These are phyloP conservation scores for Diplodia intermedia DNA, from an alignment of 2,329 filamentous ascomycete species.

Conservation along the genomic window DNA sequence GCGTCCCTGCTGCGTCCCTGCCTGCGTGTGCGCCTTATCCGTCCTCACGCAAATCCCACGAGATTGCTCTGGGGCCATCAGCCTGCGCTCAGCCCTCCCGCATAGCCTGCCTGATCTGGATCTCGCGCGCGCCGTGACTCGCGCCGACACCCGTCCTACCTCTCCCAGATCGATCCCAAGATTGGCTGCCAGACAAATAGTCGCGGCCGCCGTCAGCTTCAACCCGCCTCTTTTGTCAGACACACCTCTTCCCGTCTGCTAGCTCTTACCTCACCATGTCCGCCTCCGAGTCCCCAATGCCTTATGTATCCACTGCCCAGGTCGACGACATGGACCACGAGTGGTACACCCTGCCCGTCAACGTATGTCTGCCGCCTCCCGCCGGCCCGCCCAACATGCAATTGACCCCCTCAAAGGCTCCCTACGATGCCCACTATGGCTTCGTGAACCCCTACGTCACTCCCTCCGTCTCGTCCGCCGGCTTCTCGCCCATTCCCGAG, in stretches of 20 bases:
- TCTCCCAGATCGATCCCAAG: constrained; percentile 14
- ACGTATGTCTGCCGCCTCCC: constrained; percentile 12
- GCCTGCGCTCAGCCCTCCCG: constrained; percentile 28
- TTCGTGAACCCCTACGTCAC: constrained; percentile 45
- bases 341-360: constrained; percentile 30
- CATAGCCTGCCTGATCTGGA: constrained; percentile 25
- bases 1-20: constrained; percentile 16
- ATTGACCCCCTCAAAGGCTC: constrained; percentile 34
- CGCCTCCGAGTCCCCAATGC: constrained; percentile 24
- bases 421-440: constrained; percentile 39
- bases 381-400: too few species aligned
- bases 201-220: constrained; percentile 21
- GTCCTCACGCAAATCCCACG: constrained; percentile 27
- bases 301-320: constrained; percentile 20
- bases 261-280: constrained; percentile 29
- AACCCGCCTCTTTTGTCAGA: constrained; percentile 19
- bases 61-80: constrained; percentile 26
- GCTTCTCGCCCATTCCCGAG: constrained; percentile 38
- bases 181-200: constrained; percentile 27
- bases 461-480: constrained; percentile 40
- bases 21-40: constrained; percentile 25
- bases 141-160: constrained; percentile 18
- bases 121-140: constrained; percentile 14
- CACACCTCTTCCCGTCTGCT: constrained; percentile 3
- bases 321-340: constrained; percentile 28